These are phyloP conservation scores for Talaromyces liani DNA, from an alignment of 495 filamentous ascomycete species.

Conservation along the genomic window DNA sequence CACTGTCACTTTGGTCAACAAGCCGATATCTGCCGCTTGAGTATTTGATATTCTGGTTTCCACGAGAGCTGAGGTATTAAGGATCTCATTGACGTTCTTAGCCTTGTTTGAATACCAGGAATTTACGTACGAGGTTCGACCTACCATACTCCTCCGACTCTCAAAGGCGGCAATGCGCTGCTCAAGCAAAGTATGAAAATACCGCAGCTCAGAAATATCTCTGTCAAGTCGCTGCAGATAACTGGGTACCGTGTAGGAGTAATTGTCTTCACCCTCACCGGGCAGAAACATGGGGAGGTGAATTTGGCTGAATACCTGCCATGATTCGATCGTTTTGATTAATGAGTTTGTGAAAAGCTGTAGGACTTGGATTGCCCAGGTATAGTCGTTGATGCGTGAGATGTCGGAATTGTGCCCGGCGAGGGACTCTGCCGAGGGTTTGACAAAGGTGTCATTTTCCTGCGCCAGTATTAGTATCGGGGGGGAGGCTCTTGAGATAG, in stretches of 20 bases:
- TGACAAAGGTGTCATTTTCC: constrained; percentile 4
- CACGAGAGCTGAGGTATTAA: constrained; percentile 6
- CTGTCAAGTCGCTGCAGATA: constrained; percentile 6
- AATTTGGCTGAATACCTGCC: constrained; percentile 3
- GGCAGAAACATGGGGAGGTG: background rate
- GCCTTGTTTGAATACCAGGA: background rate
- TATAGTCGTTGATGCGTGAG: constrained; percentile 3
- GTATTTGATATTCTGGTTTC: constrained; percentile 9
- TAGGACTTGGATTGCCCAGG: constrained; percentile 5
- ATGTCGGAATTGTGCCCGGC: background rate
- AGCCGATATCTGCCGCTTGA: constrained; percentile 2
- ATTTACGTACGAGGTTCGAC: too few species aligned
- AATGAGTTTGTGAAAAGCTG: constrained; percentile 1
- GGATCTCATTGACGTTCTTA: background rate
- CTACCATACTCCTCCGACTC: constrained; percentile 6
- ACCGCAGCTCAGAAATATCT: constrained; percentile 2
- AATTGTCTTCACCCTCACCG: background rate
- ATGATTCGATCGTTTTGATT: constrained; percentile 4
- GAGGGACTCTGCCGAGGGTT: background rate
- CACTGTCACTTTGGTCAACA: constrained; percentile 8
- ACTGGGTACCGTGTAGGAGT: background rate
- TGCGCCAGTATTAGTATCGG: background rate
- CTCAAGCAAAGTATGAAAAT: constrained; percentile 7
- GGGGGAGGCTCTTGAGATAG: background rate
- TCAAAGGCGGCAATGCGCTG: constrained; percentile 5